Conservation (phyloP, 2,329 filamentous ascomycete species). For the Cladosporium cucumerinum region DNA sequence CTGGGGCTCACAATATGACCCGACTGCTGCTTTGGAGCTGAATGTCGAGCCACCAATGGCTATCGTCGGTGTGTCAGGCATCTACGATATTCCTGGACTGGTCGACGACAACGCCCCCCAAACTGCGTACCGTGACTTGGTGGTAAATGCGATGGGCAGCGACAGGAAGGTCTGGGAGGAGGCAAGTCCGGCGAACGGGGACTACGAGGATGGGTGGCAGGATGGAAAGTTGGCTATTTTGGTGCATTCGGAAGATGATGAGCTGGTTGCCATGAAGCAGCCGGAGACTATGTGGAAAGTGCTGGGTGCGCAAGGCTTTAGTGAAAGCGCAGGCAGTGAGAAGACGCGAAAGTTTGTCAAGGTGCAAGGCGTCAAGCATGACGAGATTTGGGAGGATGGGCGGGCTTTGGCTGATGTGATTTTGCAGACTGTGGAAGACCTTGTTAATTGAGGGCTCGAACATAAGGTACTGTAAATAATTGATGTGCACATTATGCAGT, state of each 20-base stretch:
- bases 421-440: slow-evolving; percentile 24
- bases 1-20: slow-evolving; percentile 31
- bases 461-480: neutral
- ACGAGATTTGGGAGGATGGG: slow-evolving; percentile 62
- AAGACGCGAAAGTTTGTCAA: slow-evolving; percentile 43
- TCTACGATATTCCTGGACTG: slow-evolving; percentile 62
- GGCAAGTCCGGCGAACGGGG: slow-evolving; percentile 52
- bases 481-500: neutral
- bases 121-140: slow-evolving; percentile 57
- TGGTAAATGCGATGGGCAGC: slow-evolving; percentile 59
- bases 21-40: slow-evolving; percentile 25
- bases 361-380: slow-evolving; percentile 55
- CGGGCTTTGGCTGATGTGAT: slow-evolving; percentile 50
- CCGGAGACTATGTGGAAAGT: slow-evolving; percentile 53
- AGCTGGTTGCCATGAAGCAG: slow-evolving; percentile 55
- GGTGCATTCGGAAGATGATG: slow-evolving; percentile 47
- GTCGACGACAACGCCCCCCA: slow-evolving; percentile 41
- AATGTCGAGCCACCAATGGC: slow-evolving; percentile 44
- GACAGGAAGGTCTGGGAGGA: slow-evolving; percentile 50
- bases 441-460: neutral
- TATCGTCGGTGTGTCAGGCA: slow-evolving; percentile 61
- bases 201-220: slow-evolving; percentile 44
- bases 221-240: slow-evolving; percentile 42
- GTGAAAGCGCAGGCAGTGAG: slow-evolving; percentile 29
- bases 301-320: slow-evolving; percentile 45